Evolutionary conservation across 441 rosid species (phyloP).

Genomic region (Pelargonium fulgidum): DNA sequence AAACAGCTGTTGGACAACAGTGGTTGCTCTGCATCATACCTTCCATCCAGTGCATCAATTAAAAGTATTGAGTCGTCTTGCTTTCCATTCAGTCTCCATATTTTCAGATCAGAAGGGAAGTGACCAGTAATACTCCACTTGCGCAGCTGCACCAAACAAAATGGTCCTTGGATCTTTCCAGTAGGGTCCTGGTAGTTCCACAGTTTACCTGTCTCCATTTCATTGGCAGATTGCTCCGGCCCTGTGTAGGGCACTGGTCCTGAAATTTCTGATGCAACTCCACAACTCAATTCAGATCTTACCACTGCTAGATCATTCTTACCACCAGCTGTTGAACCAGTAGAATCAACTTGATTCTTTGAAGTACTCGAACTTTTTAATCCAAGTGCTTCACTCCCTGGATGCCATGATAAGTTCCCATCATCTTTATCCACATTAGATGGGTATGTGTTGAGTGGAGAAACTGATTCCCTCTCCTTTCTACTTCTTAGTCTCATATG

Average conservation of each 20-base stretch:
- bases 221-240: constrained; percentile 33
- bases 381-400: constrained; percentile 26
- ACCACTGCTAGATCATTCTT: constrained; percentile 23
- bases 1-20: constrained; percentile 21
- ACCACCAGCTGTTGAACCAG: constrained; percentile 23
- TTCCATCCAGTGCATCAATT: constrained; percentile 63
- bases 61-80: constrained; percentile 64
- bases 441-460: constrained; percentile 24
- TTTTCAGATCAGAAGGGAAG: constrained; percentile 65
- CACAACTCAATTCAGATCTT: constrained; percentile 30
- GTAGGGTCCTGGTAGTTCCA: constrained; percentile 92
- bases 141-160: constrained; percentile 58
- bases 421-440: constrained; percentile 32
- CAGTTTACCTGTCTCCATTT: constrained; percentile 44
- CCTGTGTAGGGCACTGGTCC: constrained; percentile 34
- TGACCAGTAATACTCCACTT: constrained; percentile 68
- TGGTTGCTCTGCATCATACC: constrained; percentile 25
- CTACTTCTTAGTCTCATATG: constrained; percentile 25
- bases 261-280: constrained; percentile 29
- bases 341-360: constrained; percentile 30
- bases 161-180: constrained; percentile 89
- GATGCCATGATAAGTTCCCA: constrained; percentile 23
- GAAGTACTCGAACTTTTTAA: constrained; percentile 23
- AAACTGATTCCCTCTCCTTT: constrained; percentile 28
- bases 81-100: constrained; percentile 67